A percentile compares a stretch with the other conserved stretches of the same genome.
Evolutionary conservation across 768 basidiomycete genomes (phyloP).

Genomic region (Mycena vitilis): DNA sequence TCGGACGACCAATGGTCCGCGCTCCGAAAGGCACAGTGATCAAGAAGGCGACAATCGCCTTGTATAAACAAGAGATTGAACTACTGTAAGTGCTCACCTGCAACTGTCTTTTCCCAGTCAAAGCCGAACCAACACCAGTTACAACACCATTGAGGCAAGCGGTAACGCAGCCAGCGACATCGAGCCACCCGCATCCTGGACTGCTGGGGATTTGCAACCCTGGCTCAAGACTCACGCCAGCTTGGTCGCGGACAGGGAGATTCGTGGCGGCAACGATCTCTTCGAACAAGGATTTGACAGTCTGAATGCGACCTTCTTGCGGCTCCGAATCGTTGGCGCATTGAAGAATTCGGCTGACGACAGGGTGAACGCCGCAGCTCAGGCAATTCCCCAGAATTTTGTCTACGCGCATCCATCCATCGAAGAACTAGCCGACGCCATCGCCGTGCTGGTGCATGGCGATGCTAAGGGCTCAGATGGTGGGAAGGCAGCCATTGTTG

Average conservation of each 20-base stretch:
- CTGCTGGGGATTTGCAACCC: slow-evolving; percentile 19
- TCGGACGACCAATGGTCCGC: slow-evolving; percentile 54
- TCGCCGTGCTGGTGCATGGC: slow-evolving; percentile 35
- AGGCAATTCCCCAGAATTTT: slow-evolving; percentile 48
- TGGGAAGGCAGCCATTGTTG: slow-evolving; percentile 36
- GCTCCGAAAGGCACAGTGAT: slow-evolving; percentile 62
- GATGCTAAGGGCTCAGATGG: neutral
- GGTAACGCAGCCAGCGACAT: slow-evolving; percentile 27
- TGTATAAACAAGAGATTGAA: slow-evolving; percentile 61
- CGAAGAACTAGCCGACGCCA: slow-evolving; percentile 44
- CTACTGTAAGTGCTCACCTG: slow-evolving; percentile 46
- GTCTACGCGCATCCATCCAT: slow-evolving; percentile 58
- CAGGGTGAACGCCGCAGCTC: slow-evolving; percentile 10
- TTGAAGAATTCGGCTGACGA: slow-evolving; percentile 35
- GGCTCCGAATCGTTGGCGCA: slow-evolving; percentile 50
- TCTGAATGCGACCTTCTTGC: slow-evolving; percentile 52
- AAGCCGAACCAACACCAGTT: slow-evolving; percentile 26
- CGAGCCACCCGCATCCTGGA: slow-evolving; percentile 36
- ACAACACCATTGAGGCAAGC: slow-evolving; percentile 39
- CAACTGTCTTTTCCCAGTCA: neutral
- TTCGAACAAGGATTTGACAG: slow-evolving; percentile 53
- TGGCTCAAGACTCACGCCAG: slow-evolving; percentile 42
- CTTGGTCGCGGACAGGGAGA: slow-evolving; percentile 19
- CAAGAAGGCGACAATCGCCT: slow-evolving; percentile 54
- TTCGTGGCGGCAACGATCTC: slow-evolving; percentile 38